Percentiles rank a stretch among this genome's conserved stretches.
These are phyloP conservation scores for Solanum hybrid DNA, from an alignment of 305 asterid species.

Conservation along the genomic window DNA sequence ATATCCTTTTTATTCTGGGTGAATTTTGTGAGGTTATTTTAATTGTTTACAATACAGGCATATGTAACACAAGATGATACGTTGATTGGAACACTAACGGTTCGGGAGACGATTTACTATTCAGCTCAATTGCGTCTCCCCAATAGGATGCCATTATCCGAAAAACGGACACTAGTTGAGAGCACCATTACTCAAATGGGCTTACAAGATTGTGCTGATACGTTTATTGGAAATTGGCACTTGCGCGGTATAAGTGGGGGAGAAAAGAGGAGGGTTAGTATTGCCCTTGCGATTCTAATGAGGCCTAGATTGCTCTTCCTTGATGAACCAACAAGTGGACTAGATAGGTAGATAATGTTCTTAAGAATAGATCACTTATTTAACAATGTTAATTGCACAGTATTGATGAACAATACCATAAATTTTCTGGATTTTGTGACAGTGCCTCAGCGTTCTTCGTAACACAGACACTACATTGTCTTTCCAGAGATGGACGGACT, in stretches of 20 bases:
- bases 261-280: constrained; percentile 82
- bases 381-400: not conserved
- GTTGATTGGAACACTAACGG: constrained; percentile 85
- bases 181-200: constrained; percentile 91
- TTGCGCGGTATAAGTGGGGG: constrained; percentile 87
- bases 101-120: constrained; percentile 70
- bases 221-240: constrained; percentile 87
- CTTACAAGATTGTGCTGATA: constrained; percentile 87
- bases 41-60: constrained; percentile 37
- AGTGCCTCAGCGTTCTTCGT: constrained; percentile 98
- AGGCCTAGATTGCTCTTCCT: constrained; percentile 85
- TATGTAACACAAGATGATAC: constrained; percentile 89
- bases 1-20: not conserved
- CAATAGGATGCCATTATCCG: constrained; percentile 56
- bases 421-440: constrained; percentile 1
- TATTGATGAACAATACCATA: not conserved
- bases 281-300: constrained; percentile 75
- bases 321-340: constrained; percentile 96
- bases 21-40: not conserved
- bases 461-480: constrained; percentile 70
- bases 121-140: constrained; percentile 81
- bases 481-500: constrained; percentile 88
- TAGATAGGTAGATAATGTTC: constrained; percentile 42
- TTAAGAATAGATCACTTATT: not conserved
- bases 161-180: constrained; percentile 60